Base-by-base conservation (phyloP, 2,329 filamentous ascomycete genomes). In the Fusarium annulatum region DNA sequence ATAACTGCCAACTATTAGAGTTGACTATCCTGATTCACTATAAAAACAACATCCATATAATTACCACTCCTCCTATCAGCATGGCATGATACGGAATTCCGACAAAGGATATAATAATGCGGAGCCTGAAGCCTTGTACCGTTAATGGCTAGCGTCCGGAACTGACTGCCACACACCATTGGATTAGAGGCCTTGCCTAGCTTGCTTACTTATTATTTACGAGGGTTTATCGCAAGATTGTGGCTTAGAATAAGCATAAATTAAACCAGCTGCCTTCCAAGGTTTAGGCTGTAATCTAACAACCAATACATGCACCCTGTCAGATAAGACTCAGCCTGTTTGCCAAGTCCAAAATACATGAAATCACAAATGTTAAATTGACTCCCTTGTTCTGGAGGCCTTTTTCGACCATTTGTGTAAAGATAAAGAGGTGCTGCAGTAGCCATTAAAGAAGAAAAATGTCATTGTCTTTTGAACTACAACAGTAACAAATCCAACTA, bases 371-470 rank as follows among this genome's bases (percentile, higher is more conserved):
- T 0, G 14, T 16, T 9, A 5, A 33, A n/a, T 10, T 9, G 14
- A 19, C 3, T 23, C 10, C 16, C 6, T 5, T 12, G 9, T 11
- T n/a, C 46, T 5, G 46, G 46, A 33, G 46, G 46, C 46, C 46
- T 49, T 18, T 34, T 7, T 5, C 15, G 6, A 34, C 0, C 4
- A 11, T n/a, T 4, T 11, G 0, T 16, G 6, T 42, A 0, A 43
- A 43, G 15, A 49, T 49, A 49, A 34, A 23, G 9, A 49, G 46
- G 30, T 15, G 10, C 10, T 18, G 30, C 30, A 30, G 30, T 3
- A 30, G 30, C 10, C 10, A 30, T 30, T 30, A 4, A 30, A 4
- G 30, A 30, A 30, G 30, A 30, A 30, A 30, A 2, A 11, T 30
- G 30, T 4, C 30, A 30, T 30, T 30, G 1, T 30, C 30, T 4